Conservation (phyloP, 106 monocot genomes). For the Chionographis japonica region DNA sequence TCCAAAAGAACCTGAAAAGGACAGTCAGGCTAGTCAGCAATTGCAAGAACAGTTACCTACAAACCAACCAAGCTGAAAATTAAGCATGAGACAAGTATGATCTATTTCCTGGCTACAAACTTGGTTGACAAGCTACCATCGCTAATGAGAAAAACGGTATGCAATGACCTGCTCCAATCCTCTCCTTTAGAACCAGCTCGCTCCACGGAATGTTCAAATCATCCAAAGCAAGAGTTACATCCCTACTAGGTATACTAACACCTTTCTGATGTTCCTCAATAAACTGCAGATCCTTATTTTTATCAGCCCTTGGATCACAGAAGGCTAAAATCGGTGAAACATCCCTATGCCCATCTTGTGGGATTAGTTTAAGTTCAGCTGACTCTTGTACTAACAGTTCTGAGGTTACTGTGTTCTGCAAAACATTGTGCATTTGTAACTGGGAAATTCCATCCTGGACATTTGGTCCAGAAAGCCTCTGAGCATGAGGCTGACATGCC, state of each 20-base stretch:
- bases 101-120: background rate
- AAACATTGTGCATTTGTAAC: slow-evolving; percentile 13
- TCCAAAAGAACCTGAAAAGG: slow-evolving; percentile 95
- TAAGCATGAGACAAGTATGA: background rate
- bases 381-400: slow-evolving; percentile 22
- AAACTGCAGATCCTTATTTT: slow-evolving; percentile 36
- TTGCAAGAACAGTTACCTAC: too few relatives aligned
- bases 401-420: slow-evolving; percentile 10
- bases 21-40: background rate
- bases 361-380: slow-evolving; percentile 18
- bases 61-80: background rate
- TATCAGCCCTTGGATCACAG: slow-evolving; percentile 33
- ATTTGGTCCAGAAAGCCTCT: slow-evolving; percentile 19
- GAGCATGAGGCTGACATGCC: slow-evolving; percentile 11
- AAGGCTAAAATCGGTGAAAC: slow-evolving; percentile 18
- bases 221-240: slow-evolving; percentile 48
- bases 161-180: slow-evolving; percentile 86
- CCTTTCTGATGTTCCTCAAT: slow-evolving; percentile 12
- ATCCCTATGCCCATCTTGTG: slow-evolving; percentile 28
- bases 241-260: slow-evolving; percentile 16
- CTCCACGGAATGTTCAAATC: slow-evolving; percentile 83
- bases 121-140: too few relatives aligned
- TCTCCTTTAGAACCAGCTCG: slow-evolving; percentile 81
- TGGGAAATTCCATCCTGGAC: slow-evolving; percentile 14
- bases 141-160: background rate